phyloP scores from a whole-genome alignment of 2,329 filamentous ascomycete species.

The Pseudopithomyces chartarum region DNA sequence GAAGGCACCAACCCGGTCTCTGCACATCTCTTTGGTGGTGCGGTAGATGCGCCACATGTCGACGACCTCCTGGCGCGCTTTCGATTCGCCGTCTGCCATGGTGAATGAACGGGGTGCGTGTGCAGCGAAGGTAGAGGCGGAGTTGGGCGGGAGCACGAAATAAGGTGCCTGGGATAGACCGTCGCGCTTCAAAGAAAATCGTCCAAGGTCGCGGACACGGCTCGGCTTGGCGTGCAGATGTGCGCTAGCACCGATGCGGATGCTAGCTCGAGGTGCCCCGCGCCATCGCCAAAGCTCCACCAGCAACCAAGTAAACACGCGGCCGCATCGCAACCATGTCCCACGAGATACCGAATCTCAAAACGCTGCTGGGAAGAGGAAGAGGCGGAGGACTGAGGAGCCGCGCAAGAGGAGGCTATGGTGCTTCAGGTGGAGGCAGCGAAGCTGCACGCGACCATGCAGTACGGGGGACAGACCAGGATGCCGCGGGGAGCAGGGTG shows the following conservation, averaged over 20 bases:
- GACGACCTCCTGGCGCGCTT: slow-evolving; percentile 40
- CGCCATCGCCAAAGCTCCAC: no score
- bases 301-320: no score
- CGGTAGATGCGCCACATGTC: slow-evolving; percentile 92
- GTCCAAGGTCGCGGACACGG: slow-evolving; percentile 17
- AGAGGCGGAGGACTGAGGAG: slow-evolving; percentile 55
- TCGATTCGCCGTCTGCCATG: slow-evolving; percentile 35
- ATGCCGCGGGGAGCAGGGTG: slow-evolving; percentile 85
- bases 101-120: slow-evolving; percentile 8
- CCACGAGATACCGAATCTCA: slow-evolving; percentile 78
- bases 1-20: slow-evolving; percentile 72
- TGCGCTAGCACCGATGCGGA: slow-evolving; percentile 7
- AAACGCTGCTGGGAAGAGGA: slow-evolving; percentile 60
- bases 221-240: slow-evolving; percentile 25
- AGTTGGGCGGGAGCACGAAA: slow-evolving; percentile 9
- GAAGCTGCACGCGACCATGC: slow-evolving; percentile 66
- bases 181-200: slow-evolving; percentile 40
- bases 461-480: slow-evolving; percentile 88
- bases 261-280: slow-evolving; percentile 27
- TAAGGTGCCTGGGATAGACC: slow-evolving; percentile 11
- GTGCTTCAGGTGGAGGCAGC: slow-evolving; percentile 32
- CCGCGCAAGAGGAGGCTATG: slow-evolving; percentile 41
- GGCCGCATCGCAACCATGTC: slow-evolving; percentile 62
- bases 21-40: slow-evolving; percentile 94
- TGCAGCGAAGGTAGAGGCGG: slow-evolving; percentile 6